phyloP scores from a whole-genome alignment of 1,139 yeast genomes.

The Lodderomyces theae region DNA sequence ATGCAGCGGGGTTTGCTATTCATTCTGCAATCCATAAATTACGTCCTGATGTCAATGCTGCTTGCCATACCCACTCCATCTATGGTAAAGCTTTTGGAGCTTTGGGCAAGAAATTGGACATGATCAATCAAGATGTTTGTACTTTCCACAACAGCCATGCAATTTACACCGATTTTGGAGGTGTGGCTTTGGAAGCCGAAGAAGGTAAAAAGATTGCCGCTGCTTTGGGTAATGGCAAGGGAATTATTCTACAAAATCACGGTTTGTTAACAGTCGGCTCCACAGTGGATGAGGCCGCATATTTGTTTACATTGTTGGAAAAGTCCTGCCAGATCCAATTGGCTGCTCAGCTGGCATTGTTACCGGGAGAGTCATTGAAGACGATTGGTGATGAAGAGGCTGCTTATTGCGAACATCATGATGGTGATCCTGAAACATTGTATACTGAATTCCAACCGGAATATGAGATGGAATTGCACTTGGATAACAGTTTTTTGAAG shows the following conservation, averaged over 20 bases:
- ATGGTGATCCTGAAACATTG: slow-evolving; percentile 64
- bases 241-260: slow-evolving; percentile 70
- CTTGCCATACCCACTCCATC: slow-evolving; percentile 76
- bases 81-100: slow-evolving; percentile 76
- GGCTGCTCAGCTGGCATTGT: slow-evolving; percentile 62
- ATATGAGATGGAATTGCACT: slow-evolving; percentile 33
- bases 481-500: slow-evolving; percentile 20
- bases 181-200: slow-evolving; percentile 71
- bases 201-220: slow-evolving; percentile 70
- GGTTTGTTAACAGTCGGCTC: slow-evolving; percentile 75
- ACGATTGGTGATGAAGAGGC: slow-evolving; percentile 66
- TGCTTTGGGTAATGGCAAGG: slow-evolving; percentile 62
- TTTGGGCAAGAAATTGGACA: slow-evolving; percentile 68
- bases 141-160: slow-evolving; percentile 62
- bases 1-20: slow-evolving; percentile 79
- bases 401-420: slow-evolving; percentile 58
- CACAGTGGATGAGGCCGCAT: slow-evolving; percentile 84
- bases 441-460: slow-evolving; percentile 73
- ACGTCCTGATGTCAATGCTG: slow-evolving; percentile 77
- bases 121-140: slow-evolving; percentile 80
- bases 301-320: slow-evolving; percentile 65
- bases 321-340: slow-evolving; percentile 70
- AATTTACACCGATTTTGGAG: slow-evolving; percentile 71
- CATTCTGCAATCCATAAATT: slow-evolving; percentile 76
- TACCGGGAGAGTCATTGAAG: slow-evolving; percentile 25